phyloP scores from a whole-genome alignment of 306 rosid species.

The Hippophae rhamnoides region DNA sequence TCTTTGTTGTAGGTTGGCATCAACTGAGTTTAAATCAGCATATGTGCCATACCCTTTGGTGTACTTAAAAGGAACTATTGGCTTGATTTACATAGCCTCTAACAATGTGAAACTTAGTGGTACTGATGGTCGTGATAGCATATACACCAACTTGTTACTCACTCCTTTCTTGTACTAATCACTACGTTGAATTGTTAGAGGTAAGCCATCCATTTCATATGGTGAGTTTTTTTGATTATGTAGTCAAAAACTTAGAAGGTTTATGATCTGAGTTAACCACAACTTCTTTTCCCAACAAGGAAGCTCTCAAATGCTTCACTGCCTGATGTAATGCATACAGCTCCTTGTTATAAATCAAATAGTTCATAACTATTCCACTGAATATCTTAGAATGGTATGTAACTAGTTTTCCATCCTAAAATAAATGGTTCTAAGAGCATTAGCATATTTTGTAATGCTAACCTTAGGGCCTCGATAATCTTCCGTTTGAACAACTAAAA shows the following conservation, averaged over 20 bases:
- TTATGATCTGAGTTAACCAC: background rate
- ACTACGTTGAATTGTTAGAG: background rate
- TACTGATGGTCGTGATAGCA: too few species aligned
- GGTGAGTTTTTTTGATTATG: background rate
- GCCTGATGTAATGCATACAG: background rate
- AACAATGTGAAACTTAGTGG: too few species aligned
- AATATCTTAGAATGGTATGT: background rate
- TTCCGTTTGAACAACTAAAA: background rate
- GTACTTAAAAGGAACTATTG: too few species aligned
- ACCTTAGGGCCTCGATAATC: background rate
- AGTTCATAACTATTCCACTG: background rate
- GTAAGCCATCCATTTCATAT: slow-evolving; percentile 10
- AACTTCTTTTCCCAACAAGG: slow-evolving; percentile 1
- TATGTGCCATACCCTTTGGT: background rate
- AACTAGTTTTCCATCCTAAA: background rate
- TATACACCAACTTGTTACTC: background rate
- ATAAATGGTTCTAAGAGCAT: background rate
- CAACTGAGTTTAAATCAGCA: background rate
- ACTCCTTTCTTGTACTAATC: background rate
- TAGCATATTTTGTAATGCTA: background rate
- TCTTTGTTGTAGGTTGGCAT: background rate
- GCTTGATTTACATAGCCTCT: too few species aligned
- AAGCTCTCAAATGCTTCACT: background rate
- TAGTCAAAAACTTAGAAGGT: background rate
- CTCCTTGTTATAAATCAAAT: background rate